Evolutionary conservation across 1,139 yeast genomes (phyloP), one percentile per base, ranked within the genome.

Genomic region (Kodamaea suecica): DNA sequence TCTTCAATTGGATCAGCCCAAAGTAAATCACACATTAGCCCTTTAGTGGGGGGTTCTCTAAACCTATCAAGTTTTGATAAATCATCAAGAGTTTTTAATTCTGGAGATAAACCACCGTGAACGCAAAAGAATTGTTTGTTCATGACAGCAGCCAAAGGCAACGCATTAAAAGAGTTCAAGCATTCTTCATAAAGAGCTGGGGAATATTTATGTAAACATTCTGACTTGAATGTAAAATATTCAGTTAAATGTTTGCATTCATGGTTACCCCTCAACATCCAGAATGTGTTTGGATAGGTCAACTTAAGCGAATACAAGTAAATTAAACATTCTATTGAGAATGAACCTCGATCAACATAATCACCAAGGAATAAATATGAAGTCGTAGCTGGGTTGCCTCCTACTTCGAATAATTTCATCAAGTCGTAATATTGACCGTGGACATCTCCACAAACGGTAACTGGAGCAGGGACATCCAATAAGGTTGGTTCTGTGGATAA

Each of bases 1-100:
- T 83, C 84, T 48, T 88, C 95, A 19, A 83, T 66, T 0, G 98
- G 98, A 57, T 92, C 98, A 0, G 97, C 85, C 98, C 98, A 92
- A 50, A 92, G 72, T 45, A 92, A 65, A 59, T 92, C 98, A 61
- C 97, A 90, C 92, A 88, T 86, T 38, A 92, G 62, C 0, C 98
- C 98, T 43, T 81, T 78, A 3, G 96, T 84, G 6, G 98, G 98
- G 23, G 96, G 96, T 54, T 90, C 95, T 43, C 84, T 72, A 64
- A 90, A 92, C 43, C 98, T 72, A 59, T 90, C 80, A 28, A 92
- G 65, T 33, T 64, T 69, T 24, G 73, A 69, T 31, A 92, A 63
- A 54, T 90, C 97, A 36, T 80, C 81, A 33, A 87, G 68, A 3
- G 81, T 66, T 41, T 70, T 75, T 44, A 90, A 65, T 37, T 87